Evolutionary conservation across 2,329 filamentous ascomycete genomes (phyloP).

Genomic region (Xylariaceae sp.): DNA sequence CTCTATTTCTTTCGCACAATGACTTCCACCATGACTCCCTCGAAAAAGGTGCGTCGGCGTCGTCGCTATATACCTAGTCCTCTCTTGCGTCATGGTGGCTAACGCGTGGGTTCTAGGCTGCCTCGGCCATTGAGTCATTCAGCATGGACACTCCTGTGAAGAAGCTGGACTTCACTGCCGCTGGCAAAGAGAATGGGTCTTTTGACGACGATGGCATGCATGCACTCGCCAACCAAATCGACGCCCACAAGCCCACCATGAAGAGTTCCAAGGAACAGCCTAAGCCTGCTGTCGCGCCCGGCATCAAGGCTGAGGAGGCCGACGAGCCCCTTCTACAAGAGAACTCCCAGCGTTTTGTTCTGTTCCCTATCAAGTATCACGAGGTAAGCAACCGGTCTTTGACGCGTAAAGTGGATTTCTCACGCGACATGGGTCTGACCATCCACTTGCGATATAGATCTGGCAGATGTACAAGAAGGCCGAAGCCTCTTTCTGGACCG

Average conservation of each 20-base stretch:
- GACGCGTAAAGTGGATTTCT: conserved; percentile 65
- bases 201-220: conserved; percentile 50
- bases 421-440: conserved; percentile 38
- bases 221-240: conserved; percentile 52
- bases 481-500: conserved; percentile 99
- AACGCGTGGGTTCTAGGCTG: conserved; percentile 56
- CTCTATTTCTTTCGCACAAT: conserved; percentile 49
- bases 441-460: conserved; percentile 56
- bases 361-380: conserved; percentile 99
- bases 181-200: conserved; percentile 77
- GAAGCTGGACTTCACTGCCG: conserved; percentile 71
- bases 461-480: conserved; percentile 99
- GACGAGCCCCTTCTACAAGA: conserved; percentile 91
- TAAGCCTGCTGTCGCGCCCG: conserved; percentile 42
- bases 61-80: conserved; percentile 4
- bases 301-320: conserved; percentile 64
- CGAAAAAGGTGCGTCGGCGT: conserved; percentile 50
- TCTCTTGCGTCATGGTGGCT: conserved; percentile 8
- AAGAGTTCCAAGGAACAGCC: conserved; percentile 41
- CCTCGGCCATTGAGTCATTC: conserved; percentile 78
- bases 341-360: conserved; percentile 92
- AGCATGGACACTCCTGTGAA: conserved; percentile 92
- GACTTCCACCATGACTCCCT: conserved; percentile 66
- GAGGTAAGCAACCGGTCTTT: conserved; percentile 69
- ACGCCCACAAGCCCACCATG: conserved; percentile 56